Evolutionary conservation across 345 rosid genomes (phyloP).

Genomic region (Combretum micranthum): DNA sequence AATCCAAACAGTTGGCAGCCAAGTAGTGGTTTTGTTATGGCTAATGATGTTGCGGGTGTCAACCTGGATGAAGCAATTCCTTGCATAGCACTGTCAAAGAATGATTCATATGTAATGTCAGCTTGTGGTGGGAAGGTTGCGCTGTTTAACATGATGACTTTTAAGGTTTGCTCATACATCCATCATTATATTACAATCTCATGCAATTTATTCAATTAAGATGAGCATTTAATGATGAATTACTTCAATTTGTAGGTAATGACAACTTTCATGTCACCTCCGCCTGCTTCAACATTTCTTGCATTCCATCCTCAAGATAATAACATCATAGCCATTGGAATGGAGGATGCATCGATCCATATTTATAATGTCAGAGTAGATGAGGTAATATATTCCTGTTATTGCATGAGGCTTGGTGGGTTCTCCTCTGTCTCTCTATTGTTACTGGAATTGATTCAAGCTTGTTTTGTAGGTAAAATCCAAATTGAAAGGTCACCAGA

Average conservation of each 20-base stretch:
- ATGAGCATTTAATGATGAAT: neutral
- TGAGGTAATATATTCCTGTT: constrained; percentile 36
- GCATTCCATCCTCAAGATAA: constrained; percentile 92
- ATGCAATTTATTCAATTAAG: no score
- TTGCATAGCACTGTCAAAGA: constrained; percentile 88
- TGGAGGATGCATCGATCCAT: constrained; percentile 86
- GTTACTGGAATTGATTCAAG: constrained; percentile 1
- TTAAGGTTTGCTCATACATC: constrained; percentile 37
- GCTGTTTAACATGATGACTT: constrained; percentile 85
- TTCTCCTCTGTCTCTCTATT: neutral
- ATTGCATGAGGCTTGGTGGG: neutral
- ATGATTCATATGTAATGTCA: constrained; percentile 86
- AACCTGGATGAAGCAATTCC: constrained; percentile 76
- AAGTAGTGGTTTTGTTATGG: constrained; percentile 77
- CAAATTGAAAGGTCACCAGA: constrained; percentile 71
- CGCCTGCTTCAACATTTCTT: constrained; percentile 81
- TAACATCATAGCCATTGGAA: constrained; percentile 84
- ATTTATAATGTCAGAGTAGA: constrained; percentile 77
- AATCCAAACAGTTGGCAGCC: constrained; percentile 90
- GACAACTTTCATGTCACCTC: constrained; percentile 84
- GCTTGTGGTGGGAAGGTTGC: constrained; percentile 90
- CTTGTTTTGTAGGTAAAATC: constrained; percentile 44
- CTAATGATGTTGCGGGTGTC: constrained; percentile 62
- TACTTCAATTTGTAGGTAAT: constrained; percentile 46
- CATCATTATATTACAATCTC: neutral